Percentiles rank a stretch among this genome's conserved stretches.
Evolutionary conservation across 2,329 filamentous ascomycete species (phyloP).

Genomic region (Biscogniauxia sp.): DNA sequence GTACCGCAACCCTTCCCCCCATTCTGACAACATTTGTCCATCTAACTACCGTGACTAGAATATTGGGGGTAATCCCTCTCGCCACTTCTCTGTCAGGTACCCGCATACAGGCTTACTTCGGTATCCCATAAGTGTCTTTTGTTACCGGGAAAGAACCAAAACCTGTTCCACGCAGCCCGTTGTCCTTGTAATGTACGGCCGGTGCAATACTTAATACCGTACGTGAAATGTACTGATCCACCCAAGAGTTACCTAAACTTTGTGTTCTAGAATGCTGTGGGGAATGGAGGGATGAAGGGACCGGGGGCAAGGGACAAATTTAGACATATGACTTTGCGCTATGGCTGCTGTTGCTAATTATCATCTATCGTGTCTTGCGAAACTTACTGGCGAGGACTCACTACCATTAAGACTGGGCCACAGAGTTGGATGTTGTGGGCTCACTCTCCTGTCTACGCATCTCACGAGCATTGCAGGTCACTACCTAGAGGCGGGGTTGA

Average conservation of each 20-base stretch:
- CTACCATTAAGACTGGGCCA: too few relatives aligned
- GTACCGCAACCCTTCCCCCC: neutral
- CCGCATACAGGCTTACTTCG: neutral
- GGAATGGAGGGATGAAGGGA: neutral
- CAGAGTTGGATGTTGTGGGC: too few relatives aligned
- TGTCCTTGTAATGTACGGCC: too few relatives aligned
- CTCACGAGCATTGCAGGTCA: too few relatives aligned
- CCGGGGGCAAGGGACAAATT: neutral
- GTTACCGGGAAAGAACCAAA: neutral
- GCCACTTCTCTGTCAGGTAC: neutral
- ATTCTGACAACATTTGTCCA: neutral
- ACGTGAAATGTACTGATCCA: too few relatives aligned
- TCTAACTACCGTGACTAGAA: neutral
- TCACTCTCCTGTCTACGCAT: too few relatives aligned
- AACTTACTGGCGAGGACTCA: too few relatives aligned
- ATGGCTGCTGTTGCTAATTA: too few relatives aligned
- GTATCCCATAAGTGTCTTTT: neutral
- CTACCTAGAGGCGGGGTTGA: too few relatives aligned
- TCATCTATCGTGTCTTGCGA: too few relatives aligned
- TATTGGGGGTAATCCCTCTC: neutral
- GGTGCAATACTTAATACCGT: too few relatives aligned
- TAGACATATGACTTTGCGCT: neutral
- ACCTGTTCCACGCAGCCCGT: neutral
- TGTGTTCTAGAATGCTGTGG: neutral
- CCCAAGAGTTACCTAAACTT: neutral